Evolutionary conservation across 495 filamentous ascomycete species (phyloP).

Genomic region (Sphaerosporella brunnea): DNA sequence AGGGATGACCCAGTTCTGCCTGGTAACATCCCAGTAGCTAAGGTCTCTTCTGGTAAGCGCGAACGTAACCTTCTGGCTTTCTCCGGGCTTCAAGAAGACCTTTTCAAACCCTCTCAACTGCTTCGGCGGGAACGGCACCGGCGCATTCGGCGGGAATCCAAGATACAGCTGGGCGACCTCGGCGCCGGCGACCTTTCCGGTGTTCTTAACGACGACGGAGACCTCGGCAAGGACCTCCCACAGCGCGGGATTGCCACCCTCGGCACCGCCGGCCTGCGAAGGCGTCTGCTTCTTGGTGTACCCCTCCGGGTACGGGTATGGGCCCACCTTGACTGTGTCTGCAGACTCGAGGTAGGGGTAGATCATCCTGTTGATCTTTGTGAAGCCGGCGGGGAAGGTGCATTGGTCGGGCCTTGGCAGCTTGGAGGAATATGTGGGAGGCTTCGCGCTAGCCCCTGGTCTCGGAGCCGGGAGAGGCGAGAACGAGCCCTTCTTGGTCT

Average conservation of each 20-base stretch:
- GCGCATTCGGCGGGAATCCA: constrained; percentile 19
- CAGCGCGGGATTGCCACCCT: constrained; percentile 53
- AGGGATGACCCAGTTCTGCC: constrained; percentile 51
- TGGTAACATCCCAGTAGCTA: constrained; percentile 52
- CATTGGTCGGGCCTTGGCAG: constrained; percentile 49
- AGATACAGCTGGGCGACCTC: constrained; percentile 49
- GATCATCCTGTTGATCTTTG: constrained; percentile 47
- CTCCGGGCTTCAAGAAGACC: constrained; percentile 37
- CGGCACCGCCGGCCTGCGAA: constrained; percentile 40
- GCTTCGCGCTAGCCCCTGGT: constrained; percentile 34
- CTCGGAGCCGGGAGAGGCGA: constrained; percentile 35
- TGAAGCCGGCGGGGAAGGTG: constrained; percentile 41
- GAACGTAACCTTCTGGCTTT: constrained; percentile 35
- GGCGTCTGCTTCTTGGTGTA: constrained; percentile 39
- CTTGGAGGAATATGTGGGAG: constrained; percentile 36
- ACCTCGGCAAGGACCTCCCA: constrained; percentile 46
- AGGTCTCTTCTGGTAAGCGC: constrained; percentile 47
- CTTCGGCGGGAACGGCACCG: constrained; percentile 36
- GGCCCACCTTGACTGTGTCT: constrained; percentile 23
- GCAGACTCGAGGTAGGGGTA: constrained; percentile 47
- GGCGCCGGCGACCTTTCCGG: constrained; percentile 45
- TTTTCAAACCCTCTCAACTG: constrained; percentile 78
- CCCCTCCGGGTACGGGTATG: constrained; percentile 46
- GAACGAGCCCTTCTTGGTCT: constrained; percentile 5
- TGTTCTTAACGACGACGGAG: constrained; percentile 49